Evolutionary conservation across 805 yeast genomes (phyloP), one percentile per base, ranked within the genome.

Genomic region (Ogataea degrootiae): DNA sequence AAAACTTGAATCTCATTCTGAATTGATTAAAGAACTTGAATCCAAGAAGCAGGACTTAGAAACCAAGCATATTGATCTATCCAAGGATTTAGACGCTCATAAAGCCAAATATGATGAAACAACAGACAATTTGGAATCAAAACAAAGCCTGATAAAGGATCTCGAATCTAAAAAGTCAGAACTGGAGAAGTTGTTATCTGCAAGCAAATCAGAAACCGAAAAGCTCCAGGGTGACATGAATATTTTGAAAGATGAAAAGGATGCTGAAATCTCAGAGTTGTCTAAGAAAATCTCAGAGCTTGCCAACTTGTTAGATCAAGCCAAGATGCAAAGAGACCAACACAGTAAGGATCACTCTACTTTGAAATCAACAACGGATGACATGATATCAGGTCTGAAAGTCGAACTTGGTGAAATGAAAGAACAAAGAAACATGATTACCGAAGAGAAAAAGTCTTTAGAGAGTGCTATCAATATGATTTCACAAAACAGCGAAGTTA

Each of bases 361-460:
- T 17, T 23, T 37, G 35, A 45, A 45, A 26, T 33, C 34, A 22
- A 40, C 36, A 31, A 11, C 51, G 21, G 68, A 65, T 23, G 48
- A 56, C 0, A 58, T 61, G 5, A 66, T 65, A 39, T 52, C 59
- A n/a, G 61, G 57, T 5, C 45, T 50, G 36, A 65, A 62, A 39
- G 55, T 53, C 21, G 58, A 58, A 3, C 52, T 62, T 5, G 53
- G 53, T 1, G 46, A 55, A 2, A 45, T 63, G 47, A 58, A 58
- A 23, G 68, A 64, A 35, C 48, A 49, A 29, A 52, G 60, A 36
- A 59, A 58, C 12, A 60, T 63, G 1, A 48, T 57, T 5, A 58
- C 57, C 16, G 65, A 62, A 22, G 68, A 66, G 52, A 65, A 66
- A 42, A 62, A 62, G 37, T 63, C 72, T 0, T 46, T 68, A 34